These are phyloP conservation scores for Fusarium napiforme DNA, from an alignment of 2,329 filamentous ascomycete genomes.

Conservation along the genomic window DNA sequence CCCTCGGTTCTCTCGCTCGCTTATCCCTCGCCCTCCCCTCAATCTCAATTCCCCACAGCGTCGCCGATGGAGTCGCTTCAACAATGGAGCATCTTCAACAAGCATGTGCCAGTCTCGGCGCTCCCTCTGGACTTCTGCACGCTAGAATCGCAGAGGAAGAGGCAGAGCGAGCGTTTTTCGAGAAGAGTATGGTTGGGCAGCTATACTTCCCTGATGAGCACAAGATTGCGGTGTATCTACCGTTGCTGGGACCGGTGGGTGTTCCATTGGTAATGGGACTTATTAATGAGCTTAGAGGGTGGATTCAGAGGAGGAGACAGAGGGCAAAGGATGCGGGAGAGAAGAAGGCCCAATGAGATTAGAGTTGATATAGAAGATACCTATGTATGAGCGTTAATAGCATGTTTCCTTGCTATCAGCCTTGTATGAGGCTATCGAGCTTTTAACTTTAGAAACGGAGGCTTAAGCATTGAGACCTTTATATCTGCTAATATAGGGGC, in stretches of 20 bases:
- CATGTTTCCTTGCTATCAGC: neutral
- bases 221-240: constrained; percentile 95
- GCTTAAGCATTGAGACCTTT: neutral
- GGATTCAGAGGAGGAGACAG: constrained; percentile 61
- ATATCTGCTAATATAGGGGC: neutral
- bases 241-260: constrained; percentile 87
- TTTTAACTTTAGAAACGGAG: neutral
- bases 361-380: constrained; percentile 16
- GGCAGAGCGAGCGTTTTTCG: constrained; percentile 95
- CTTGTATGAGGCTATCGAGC: neutral
- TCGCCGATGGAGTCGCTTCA: constrained; percentile 85
- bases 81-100: constrained; percentile 81
- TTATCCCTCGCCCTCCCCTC: constrained; percentile 85
- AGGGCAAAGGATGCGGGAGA: constrained; percentile 53
- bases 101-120: constrained; percentile 78
- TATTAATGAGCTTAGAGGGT: constrained; percentile 81
- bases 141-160: constrained; percentile 87
- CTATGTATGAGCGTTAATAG: constrained; percentile 27
- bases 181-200: constrained; percentile 98
- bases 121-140: constrained; percentile 76
- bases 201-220: constrained; percentile 99
- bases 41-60: constrained; percentile 89
- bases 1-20: constrained; percentile 90
- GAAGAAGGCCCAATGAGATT: constrained; percentile 50
- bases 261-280: constrained; percentile 88